phyloP scores from a whole-genome alignment of 345 rosid genomes.

The Boechera retrofracta region DNA sequence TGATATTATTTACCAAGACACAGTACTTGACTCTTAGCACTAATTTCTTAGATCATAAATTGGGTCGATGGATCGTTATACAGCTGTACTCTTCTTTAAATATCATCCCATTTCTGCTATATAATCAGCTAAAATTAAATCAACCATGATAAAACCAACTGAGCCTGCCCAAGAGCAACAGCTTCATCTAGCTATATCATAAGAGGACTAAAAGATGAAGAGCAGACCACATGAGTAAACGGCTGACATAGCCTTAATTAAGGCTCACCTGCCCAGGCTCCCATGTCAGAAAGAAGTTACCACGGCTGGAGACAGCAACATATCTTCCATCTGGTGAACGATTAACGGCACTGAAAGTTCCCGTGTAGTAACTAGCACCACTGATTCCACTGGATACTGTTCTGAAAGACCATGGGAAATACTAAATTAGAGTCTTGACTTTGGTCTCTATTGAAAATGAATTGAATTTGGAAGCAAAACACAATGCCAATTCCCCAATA shows the following conservation, averaged over 20 bases:
- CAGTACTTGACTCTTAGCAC: slow-evolving; percentile 6
- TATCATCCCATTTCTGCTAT: neutral
- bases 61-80: neutral
- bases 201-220: slow-evolving; percentile 12
- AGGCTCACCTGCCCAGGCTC: slow-evolving; percentile 89
- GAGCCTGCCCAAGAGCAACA: neutral
- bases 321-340: slow-evolving; percentile 94
- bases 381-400: slow-evolving; percentile 98
- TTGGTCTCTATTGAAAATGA: neutral
- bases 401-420: slow-evolving; percentile 64
- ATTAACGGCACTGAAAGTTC: slow-evolving; percentile 89
- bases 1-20: neutral
- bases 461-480: neutral
- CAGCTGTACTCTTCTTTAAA: neutral
- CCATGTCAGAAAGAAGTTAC: slow-evolving; percentile 97
- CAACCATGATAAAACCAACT: neutral
- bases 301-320: slow-evolving; percentile 98
- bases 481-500: slow-evolving; percentile 13
- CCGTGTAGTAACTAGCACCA: slow-evolving; percentile 98
- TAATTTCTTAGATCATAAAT: neutral
- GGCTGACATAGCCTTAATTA: slow-evolving; percentile 1
- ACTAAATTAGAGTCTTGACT: slow-evolving; percentile 41
- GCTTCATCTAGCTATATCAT: slow-evolving; percentile 3
- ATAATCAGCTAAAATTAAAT: slow-evolving; percentile 12
- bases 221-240: neutral